These are phyloP conservation scores for Datura wrightii DNA, from an alignment of 257 asterid species.

Conservation along the genomic window DNA sequence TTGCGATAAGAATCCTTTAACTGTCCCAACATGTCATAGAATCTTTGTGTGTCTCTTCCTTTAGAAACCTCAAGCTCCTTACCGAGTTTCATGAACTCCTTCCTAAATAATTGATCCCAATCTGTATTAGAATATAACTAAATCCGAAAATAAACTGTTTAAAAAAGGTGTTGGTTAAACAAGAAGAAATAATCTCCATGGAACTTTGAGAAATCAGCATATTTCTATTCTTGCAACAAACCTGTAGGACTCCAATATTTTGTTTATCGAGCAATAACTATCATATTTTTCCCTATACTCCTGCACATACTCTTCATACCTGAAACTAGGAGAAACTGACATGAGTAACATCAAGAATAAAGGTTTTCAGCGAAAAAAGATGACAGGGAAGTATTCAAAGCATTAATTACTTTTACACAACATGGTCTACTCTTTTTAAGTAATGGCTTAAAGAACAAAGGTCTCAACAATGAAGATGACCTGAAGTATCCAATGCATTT, in stretches of 20 bases:
- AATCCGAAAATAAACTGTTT: slow-evolving; percentile 10
- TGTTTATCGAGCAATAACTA: slow-evolving; percentile 66
- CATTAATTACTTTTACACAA: slow-evolving; percentile 22
- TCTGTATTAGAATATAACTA: background rate
- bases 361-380: slow-evolving; percentile 32
- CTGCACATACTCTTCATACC: slow-evolving; percentile 83
- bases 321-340: slow-evolving; percentile 38
- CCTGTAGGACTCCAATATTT: slow-evolving; percentile 80
- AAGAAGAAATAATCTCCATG: slow-evolving; percentile 25
- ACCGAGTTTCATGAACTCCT: slow-evolving; percentile 68
- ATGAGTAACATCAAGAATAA: slow-evolving; percentile 32
- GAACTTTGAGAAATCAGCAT: slow-evolving; percentile 30
- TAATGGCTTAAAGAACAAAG: slow-evolving; percentile 14
- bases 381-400: slow-evolving; percentile 23
- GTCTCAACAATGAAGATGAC: slow-evolving; percentile 12
- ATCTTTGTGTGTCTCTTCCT: slow-evolving; percentile 72
- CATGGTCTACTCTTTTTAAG: background rate
- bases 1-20: slow-evolving; percentile 70
- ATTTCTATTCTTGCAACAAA: slow-evolving; percentile 39
- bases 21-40: slow-evolving; percentile 59
- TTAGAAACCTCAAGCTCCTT: slow-evolving; percentile 70
- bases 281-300: slow-evolving; percentile 88
- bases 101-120: slow-evolving; percentile 46
- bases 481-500: background rate
- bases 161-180: slow-evolving; percentile 16